These are phyloP conservation scores for Blastobotrys peoriensis DNA, from an alignment of 805 yeast species.

Conservation along the genomic window DNA sequence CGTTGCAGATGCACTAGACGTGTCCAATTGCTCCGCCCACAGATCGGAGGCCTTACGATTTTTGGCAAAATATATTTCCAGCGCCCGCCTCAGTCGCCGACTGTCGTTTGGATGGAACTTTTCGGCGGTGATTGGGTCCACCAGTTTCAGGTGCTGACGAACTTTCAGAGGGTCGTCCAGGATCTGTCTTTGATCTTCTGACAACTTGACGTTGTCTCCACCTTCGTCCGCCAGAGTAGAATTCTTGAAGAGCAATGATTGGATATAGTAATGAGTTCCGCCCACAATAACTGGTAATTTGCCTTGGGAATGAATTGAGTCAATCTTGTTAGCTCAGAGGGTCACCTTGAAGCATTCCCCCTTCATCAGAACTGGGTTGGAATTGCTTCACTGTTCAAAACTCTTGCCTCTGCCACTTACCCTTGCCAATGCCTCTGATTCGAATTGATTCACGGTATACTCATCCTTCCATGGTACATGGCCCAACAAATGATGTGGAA, in stretches of 20 bases:
- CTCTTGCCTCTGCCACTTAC: neutral
- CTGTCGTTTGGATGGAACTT: conserved; percentile 92
- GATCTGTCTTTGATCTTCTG: conserved; percentile 35
- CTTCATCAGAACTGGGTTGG: neutral
- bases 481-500: conserved; percentile 83
- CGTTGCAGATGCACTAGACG: neutral
- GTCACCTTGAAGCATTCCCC: conserved; percentile 17
- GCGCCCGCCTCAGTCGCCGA: conserved; percentile 68
- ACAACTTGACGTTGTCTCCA: conserved; percentile 14
- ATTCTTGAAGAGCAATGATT: conserved; percentile 65
- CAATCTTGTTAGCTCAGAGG: too few species aligned
- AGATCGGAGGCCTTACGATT: conserved; percentile 64
- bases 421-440: conserved; percentile 54
- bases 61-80: conserved; percentile 69
- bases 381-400: neutral
- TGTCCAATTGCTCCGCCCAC: conserved; percentile 49
- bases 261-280: conserved; percentile 92
- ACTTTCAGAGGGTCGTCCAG: conserved; percentile 41
- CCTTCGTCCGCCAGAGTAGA: conserved; percentile 35
- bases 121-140: conserved; percentile 67
- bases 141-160: conserved; percentile 39
- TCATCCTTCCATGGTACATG: conserved; percentile 77
- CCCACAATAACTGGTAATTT: conserved; percentile 88
- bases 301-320: conserved; percentile 57
- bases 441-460: conserved; percentile 74